Base-by-base conservation (phyloP, 2,329 filamentous ascomycete species). In the Pyricularia pennisetigena region DNA sequence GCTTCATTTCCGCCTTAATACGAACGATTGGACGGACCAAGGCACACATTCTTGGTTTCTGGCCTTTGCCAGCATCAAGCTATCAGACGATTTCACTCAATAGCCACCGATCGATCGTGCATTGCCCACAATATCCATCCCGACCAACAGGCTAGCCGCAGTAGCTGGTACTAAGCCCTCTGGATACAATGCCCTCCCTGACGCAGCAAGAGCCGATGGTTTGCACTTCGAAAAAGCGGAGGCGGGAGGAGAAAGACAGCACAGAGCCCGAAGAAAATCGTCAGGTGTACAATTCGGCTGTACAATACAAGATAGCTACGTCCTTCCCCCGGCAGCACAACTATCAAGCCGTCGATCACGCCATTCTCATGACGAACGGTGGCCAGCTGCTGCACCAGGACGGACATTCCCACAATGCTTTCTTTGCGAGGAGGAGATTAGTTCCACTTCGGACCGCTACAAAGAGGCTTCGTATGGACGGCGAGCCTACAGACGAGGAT, bases 141-240 rank as follows among this genome's bases (percentile, higher is more conserved):
- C 20, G 20, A n/a, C 16, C 16, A 2, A 54, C 30, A n/a, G 6
- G 20, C 28, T 12, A n/a, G 28, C 62, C 3, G 62, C 16, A 64
- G 32, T n/a, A n/a, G 20, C 62, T 10, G 32, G 32, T 16, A 28
- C 28, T 10, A 30, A 64, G 16, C 26, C 5, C 5, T 10, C 28
- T 30, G 24, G 28, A 30, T 20, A 14, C 29, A 12, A 80, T 80
- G 78, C 78, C 78, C 68, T 79, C 78, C 54, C 75, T 74, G 69
- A 75, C 78, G 64, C 74, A 77, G 32, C 74, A 77, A 69, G 70
- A 71, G 61, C 74, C 74, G 20, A 72, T 73, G 61, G 70, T 75
- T 66, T 73, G 74, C 64, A 70, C 75, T 54, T 72, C 73, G 69
- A 78, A 78, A 72, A 80, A 78, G 74, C 75, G 79, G 69, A 75